Conservation (phyloP, 768 basidiomycete genomes). For the Leccinum sublutescens region DNA sequence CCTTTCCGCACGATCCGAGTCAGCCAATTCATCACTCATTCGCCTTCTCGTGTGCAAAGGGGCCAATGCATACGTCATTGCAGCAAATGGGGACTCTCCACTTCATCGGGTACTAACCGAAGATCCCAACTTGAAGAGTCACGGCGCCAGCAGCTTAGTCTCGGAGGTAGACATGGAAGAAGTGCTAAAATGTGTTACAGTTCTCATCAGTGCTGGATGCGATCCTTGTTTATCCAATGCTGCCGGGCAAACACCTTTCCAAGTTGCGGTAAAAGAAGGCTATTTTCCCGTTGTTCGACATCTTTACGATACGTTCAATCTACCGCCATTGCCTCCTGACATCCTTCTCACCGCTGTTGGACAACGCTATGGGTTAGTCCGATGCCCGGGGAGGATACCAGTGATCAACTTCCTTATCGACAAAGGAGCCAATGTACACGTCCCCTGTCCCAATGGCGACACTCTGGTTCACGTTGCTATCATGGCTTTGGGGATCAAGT, state of each 20-base stretch:
- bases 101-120: too few species aligned
- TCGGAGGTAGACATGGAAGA: neutral
- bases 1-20: too few species aligned
- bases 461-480: neutral
- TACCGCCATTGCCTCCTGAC: neutral
- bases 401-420: neutral
- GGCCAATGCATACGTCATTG: too few species aligned
- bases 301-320: neutral
- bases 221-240: neutral
- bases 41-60: too few species aligned
- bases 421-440: neutral
- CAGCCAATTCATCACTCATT: too few species aligned
- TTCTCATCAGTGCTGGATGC: neutral
- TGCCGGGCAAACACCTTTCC: neutral
- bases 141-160: too few species aligned
- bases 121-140: too few species aligned
- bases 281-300: neutral
- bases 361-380: accelerated
- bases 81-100: too few species aligned
- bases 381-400: neutral
- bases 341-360: neutral
- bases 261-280: neutral
- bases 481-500: neutral
- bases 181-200: neutral
- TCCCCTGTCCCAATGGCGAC: neutral